Base-by-base conservation (phyloP, 495 filamentous ascomycete species). In the Xylaria flabelliformis region DNA sequence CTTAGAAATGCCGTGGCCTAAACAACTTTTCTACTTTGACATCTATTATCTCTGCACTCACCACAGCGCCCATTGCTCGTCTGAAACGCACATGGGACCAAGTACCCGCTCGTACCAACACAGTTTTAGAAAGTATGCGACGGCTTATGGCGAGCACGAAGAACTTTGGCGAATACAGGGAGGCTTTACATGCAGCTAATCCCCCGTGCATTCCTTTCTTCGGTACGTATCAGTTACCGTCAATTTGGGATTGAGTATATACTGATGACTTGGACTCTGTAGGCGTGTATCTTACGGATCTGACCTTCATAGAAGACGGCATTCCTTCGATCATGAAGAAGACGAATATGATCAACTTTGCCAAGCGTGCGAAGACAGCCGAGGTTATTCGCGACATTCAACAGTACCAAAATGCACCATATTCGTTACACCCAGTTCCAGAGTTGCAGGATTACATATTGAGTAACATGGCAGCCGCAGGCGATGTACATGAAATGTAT, bases 401-500 rank as follows among this genome's bases (percentile, higher is more conserved):
- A 82, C 94, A 97, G 80, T 98, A 97, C 78, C 97, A 99, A 80
- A 97, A 97, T 75, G 93, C 96, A 21, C 94, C 94, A 34, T 99
- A 99, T 77, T 90, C 93, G 7, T 86, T 99, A 50, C 91, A 94
- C 80, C 88, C 94, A 0, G 94, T 99, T 10, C 88, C 90, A 19
- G 96, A 98, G 80, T 87, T 99, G 74, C 97, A 98, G 80, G 95
- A 98, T 74, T 98, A 98, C 83, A 98, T 99, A 69, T 85, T 98
- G 70, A 93, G 90, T 77, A 97, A 97, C 80, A 95, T 99, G 89
- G 91, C 95, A 83, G 89, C 89, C 12, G 96, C 96, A 2, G 92
- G 93, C 55, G 97, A 98, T 79, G 95, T 99, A 72, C 94, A 98
- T 81, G 94, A 98, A 85, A 98, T 98, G 97, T 99, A 98, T 82